phyloP scores from a whole-genome alignment of 2,329 filamentous ascomycete genomes.

The Penicillium sclerotigenum region DNA sequence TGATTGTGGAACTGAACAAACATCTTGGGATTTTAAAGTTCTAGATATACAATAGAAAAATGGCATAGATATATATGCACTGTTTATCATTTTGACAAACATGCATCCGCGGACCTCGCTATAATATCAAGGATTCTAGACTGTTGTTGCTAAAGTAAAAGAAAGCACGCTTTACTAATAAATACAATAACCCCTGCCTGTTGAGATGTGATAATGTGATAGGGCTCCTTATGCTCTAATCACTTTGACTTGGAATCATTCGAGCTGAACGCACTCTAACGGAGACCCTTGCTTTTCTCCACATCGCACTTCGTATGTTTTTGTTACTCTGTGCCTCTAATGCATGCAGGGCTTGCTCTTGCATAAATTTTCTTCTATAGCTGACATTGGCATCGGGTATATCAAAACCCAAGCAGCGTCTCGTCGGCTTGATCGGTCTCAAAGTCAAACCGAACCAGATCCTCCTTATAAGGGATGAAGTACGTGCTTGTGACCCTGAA shows the following conservation, averaged over 20 bases:
- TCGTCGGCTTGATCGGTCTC: slow-evolving; percentile 43
- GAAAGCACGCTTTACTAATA: too few relatives aligned
- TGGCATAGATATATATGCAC: background rate
- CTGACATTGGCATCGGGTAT: background rate
- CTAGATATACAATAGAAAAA: background rate
- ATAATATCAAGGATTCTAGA: background rate
- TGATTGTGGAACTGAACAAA: background rate
- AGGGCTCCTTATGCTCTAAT: background rate
- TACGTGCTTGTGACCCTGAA: slow-evolving; percentile 51
- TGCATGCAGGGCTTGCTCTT: background rate
- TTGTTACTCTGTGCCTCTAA: background rate
- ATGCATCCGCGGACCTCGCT: background rate
- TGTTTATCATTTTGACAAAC: background rate
- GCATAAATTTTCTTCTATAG: background rate
- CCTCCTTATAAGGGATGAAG: slow-evolving; percentile 54
- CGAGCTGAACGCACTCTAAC: background rate
- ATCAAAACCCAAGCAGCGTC: slow-evolving; percentile 15
- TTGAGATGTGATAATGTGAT: background rate
- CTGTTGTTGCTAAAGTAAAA: background rate
- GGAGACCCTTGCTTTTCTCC: background rate
- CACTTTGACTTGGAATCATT: background rate
- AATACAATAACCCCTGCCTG: background rate
- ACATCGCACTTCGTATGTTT: background rate
- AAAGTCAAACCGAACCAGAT: slow-evolving; percentile 55
- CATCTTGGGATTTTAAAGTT: background rate